Conservation (phyloP, 2,329 filamentous ascomycete genomes). For the Fusarium duplospermum region DNA sequence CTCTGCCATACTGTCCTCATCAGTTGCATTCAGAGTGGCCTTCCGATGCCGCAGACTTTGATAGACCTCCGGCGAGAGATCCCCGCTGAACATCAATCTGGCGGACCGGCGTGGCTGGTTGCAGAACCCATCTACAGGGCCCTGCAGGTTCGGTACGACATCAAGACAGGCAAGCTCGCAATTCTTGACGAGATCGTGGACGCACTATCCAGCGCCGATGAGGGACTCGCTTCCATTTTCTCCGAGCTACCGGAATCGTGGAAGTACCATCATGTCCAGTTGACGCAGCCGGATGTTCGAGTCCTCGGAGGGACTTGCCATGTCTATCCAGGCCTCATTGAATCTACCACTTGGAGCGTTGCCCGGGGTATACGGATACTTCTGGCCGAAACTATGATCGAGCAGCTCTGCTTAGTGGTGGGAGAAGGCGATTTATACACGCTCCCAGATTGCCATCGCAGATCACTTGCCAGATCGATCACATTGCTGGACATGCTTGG, state of each 20-base stretch:
- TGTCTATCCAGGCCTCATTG: slow-evolving; percentile 57
- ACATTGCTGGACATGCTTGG: slow-evolving; percentile 54
- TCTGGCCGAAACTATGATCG: slow-evolving; percentile 60
- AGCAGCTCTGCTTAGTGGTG: slow-evolving; percentile 50
- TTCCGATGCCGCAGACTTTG: slow-evolving; percentile 61
- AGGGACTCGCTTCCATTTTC: slow-evolving; percentile 55
- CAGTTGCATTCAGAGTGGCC: slow-evolving; percentile 62
- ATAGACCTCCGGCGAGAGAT: slow-evolving; percentile 59
- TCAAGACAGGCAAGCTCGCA: slow-evolving; percentile 53
- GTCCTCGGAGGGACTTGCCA: slow-evolving; percentile 58
- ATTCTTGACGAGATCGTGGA: slow-evolving; percentile 51
- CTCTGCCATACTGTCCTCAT: slow-evolving; percentile 63
- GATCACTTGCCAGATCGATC: slow-evolving; percentile 52
- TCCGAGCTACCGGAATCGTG: slow-evolving; percentile 54
- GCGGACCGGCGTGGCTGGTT: slow-evolving; percentile 56
- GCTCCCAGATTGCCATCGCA: slow-evolving; percentile 48
- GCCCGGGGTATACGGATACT: slow-evolving; percentile 60
- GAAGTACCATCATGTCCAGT: slow-evolving; percentile 55
- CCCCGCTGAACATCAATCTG: slow-evolving; percentile 48
- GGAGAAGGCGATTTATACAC: slow-evolving; percentile 33
- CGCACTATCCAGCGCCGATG: slow-evolving; percentile 54
- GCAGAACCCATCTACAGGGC: slow-evolving; percentile 58
- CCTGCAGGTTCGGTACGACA: slow-evolving; percentile 60
- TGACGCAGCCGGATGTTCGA: slow-evolving; percentile 54
- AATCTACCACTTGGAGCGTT: slow-evolving; percentile 62